Evolutionary conservation across 148 eudicot genomes (phyloP).

Genomic region (Arctostaphylos glauca): DNA sequence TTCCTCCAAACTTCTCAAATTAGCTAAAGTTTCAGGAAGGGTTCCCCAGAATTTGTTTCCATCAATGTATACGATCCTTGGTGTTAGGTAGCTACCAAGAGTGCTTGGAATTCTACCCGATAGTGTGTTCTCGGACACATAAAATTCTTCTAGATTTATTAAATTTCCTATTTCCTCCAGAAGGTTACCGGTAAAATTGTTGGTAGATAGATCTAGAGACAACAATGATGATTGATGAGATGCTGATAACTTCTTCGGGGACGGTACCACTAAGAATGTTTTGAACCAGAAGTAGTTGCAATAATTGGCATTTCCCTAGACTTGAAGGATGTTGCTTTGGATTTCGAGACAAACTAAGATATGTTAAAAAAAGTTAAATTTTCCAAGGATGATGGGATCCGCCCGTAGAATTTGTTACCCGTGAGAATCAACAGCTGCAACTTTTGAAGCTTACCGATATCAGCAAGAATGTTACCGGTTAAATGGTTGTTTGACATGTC

Average conservation of each 20-base stretch:
- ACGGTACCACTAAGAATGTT: neutral
- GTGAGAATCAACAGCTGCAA: neutral
- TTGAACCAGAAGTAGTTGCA: neutral
- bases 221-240: neutral
- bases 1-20: neutral
- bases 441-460: neutral
- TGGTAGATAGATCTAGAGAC: neutral
- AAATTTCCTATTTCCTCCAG: neutral
- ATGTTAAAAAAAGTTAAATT: neutral
- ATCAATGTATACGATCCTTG: too few species aligned
- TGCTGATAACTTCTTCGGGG: neutral
- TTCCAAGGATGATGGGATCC: neutral
- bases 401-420: neutral
- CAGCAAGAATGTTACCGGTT: neutral
- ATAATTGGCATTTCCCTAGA: neutral
- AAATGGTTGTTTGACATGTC: neutral
- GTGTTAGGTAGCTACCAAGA: too few species aligned
- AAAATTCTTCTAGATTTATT: neutral
- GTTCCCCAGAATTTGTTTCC: neutral
- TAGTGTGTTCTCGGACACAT: neutral
- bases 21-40: neutral
- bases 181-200: neutral
- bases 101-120: neutral
- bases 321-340: neutral
- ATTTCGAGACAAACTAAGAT: neutral